Conservation (phyloP, 2,329 filamentous ascomycete genomes). For the Lecanicillium sp. region DNA sequence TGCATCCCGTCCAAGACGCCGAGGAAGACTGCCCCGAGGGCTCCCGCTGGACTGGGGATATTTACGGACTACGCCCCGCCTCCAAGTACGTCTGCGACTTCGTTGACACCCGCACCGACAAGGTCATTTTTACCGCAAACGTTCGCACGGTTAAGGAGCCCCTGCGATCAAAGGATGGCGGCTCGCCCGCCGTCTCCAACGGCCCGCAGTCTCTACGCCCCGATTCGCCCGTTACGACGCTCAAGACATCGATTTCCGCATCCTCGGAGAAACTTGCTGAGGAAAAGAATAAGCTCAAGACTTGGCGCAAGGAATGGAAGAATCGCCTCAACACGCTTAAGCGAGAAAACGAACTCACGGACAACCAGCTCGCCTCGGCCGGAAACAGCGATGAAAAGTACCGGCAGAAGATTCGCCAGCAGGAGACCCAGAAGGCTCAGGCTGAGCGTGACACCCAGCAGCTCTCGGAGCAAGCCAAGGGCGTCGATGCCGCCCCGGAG, state of each 20-base stretch:
- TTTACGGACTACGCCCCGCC: constrained; percentile 61
- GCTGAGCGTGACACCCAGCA: constrained; percentile 48
- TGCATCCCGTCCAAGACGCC: constrained; percentile 41
- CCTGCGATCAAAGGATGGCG: constrained; percentile 22
- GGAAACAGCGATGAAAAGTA: constrained; percentile 71
- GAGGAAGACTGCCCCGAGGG: constrained; percentile 27
- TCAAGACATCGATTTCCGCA: constrained; percentile 67
- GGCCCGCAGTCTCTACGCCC: constrained; percentile 58
- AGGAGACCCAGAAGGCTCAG: constrained; percentile 65
- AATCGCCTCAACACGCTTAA: constrained; percentile 57
- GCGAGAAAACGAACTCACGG: constrained; percentile 66
- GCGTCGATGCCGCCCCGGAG: constrained; percentile 56
- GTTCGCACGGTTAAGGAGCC: constrained; percentile 55
- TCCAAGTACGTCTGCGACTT: constrained; percentile 77
- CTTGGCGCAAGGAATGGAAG: constrained; percentile 67
- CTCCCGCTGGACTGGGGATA: constrained; percentile 61
- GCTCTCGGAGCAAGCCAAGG: constrained; percentile 52
- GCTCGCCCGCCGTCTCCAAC: constrained; percentile 24
- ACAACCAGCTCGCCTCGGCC: constrained; percentile 57
- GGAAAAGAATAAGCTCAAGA: constrained; percentile 61
- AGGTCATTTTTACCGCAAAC: constrained; percentile 63
- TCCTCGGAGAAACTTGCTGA: constrained; percentile 64
- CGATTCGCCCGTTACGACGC: constrained; percentile 68
- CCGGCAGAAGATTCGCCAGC: constrained; percentile 66
- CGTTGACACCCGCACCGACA: constrained; percentile 57